A percentile compares a stretch with the other conserved stretches of the same genome.
Conservation (phyloP, 2,329 filamentous ascomycete genomes). For the Cercospora sojina region DNA sequence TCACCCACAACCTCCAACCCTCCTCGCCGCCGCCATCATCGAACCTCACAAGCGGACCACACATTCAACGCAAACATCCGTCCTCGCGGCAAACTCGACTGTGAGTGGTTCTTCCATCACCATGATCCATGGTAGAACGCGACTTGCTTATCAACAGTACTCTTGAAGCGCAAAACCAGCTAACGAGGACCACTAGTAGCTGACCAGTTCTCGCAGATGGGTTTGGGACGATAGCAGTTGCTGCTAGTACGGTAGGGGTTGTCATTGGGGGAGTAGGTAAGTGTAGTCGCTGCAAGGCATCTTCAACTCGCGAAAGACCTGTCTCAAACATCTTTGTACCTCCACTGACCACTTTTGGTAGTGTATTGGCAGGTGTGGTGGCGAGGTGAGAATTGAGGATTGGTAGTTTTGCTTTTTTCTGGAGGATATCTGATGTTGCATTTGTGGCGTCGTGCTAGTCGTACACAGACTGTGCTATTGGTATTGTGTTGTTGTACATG, state of each 20-base stretch:
- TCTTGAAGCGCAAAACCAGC: background rate
- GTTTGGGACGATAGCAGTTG: background rate
- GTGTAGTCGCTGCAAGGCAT: no score
- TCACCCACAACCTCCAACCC: background rate
- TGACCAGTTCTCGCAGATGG: conserved; percentile 12
- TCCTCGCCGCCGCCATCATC: background rate
- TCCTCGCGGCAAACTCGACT: background rate
- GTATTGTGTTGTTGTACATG: background rate
- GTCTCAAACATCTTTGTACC: no score
- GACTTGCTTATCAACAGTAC: background rate
- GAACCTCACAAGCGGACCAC: background rate
- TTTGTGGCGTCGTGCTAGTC: background rate
- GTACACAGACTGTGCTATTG: background rate
- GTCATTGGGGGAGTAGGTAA: background rate
- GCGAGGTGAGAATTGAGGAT: background rate
- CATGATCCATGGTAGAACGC: background rate
- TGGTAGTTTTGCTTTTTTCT: no score
- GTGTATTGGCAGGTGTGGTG: background rate
- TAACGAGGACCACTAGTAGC: background rate
- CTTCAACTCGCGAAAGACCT: no score
- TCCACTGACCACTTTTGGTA: no score
- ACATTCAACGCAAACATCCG: background rate
- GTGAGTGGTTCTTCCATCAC: conserved; percentile 5
- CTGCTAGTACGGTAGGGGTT: background rate
- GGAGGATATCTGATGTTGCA: background rate